These are phyloP conservation scores for Cyberlindnera mycetangii DNA, from an alignment of 805 yeast species.

Conservation along the genomic window DNA sequence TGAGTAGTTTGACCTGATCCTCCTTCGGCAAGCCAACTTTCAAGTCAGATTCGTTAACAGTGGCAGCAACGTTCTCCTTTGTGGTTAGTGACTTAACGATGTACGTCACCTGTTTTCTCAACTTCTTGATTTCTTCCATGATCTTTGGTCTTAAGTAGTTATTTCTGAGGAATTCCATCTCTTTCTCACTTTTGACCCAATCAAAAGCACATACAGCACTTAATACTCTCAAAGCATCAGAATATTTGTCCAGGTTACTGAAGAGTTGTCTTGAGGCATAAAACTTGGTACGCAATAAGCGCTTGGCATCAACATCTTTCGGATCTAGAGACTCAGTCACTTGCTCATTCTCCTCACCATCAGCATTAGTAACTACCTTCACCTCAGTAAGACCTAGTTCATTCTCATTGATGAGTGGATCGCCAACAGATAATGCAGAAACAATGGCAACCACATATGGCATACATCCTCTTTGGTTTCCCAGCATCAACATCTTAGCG, in stretches of 20 bases:
- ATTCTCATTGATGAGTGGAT: conserved; percentile 75
- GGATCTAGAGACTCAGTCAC: conserved; percentile 34
- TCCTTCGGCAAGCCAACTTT: conserved; percentile 66
- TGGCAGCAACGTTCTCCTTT: conserved; percentile 55
- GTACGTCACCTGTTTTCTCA: conserved; percentile 74
- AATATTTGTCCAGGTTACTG: conserved; percentile 61
- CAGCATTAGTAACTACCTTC: conserved; percentile 19
- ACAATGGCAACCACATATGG: conserved; percentile 90
- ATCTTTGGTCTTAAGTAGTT: conserved; percentile 74
- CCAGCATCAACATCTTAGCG: conserved; percentile 83
- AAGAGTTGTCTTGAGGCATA: conserved; percentile 58
- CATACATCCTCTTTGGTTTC: conserved; percentile 81
- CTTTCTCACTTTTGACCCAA: conserved; percentile 53
- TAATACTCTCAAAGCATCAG: conserved; percentile 73
- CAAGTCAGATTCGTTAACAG: conserved; percentile 40
- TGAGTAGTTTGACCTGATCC: conserved; percentile 69
- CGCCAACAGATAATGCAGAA: conserved; percentile 90
- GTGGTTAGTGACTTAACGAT: conserved; percentile 68
- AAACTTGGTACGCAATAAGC: conserved; percentile 48
- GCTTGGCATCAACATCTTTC: conserved; percentile 33
- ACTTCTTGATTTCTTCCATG: conserved; percentile 80
- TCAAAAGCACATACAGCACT: conserved; percentile 88
- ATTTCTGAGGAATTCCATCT: conserved; percentile 46
- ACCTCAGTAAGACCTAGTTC: conserved; percentile 57
- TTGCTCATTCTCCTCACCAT: conserved; percentile 31